Evolutionary conservation across 176 grass and related monocot species (phyloP), one percentile per base, ranked within the genome.

Genomic region (Tillandsia fasciculata): DNA sequence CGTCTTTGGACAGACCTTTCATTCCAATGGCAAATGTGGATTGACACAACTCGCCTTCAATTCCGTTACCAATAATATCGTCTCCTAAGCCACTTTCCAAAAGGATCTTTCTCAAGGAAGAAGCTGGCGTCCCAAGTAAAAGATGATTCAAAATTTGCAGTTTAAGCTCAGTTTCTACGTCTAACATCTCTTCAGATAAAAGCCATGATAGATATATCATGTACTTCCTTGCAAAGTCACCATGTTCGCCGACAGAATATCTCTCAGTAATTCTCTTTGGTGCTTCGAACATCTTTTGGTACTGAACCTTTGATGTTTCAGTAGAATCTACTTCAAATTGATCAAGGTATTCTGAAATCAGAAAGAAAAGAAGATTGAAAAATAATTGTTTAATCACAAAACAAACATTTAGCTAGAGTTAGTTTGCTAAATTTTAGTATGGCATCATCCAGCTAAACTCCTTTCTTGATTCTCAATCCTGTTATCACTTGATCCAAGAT

Each of bases 171-270:
- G 87, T 99, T 81, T 93, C 89, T 65, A 87, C 69, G 10, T 86
- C 94, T 68, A 99, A 71, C 69, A 87, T 89, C 20, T 86, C 75
- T 79, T 93, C 90, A 51, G 87, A 82, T 24, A 99, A 79, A 12
- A 93, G 82, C 90, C 90, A 99, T 76, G 92, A 93, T 61, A 87
- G 74, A 76, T 87, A 99, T 9, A 99, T 80, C 89, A 99, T 99
- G 79, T 88, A 80, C 67, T 99, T 99, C 82, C 90, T 93, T 74
- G 87, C 84, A 72, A 93, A 77, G 68, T 99, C 89, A 15, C 84
- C 82, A 67, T 86, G 84, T 81, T 90, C 74, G 67, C 89, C 83
- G 67, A 70, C 81, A 69, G 94, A 87, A 67, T 93, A 99, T 70
- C 93, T 99, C 82, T 93, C 89, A 76, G 85, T 50, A 47, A 99